These are phyloP conservation scores for Solanum clarkiae DNA, from an alignment of 257 asterid genomes.

Conservation along the genomic window DNA sequence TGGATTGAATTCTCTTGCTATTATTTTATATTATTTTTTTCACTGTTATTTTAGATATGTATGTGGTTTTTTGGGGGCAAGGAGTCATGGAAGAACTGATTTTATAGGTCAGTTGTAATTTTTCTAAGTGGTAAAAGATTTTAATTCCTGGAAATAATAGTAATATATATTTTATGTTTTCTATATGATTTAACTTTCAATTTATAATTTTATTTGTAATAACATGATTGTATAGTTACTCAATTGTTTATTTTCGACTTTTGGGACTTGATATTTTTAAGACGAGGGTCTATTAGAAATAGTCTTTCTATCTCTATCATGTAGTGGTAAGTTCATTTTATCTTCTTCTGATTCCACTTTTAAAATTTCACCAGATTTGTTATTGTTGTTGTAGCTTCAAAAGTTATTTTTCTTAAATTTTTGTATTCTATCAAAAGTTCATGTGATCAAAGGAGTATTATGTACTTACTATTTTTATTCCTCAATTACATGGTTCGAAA, in stretches of 20 bases:
- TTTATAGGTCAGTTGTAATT: too few species aligned
- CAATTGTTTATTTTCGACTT: not conserved
- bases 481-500: not conserved
- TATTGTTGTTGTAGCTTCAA: not conserved
- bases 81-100: not conserved
- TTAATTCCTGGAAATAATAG: not conserved
- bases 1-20: slow-evolving; percentile 3
- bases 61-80: not conserved
- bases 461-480: not conserved
- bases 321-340: too few species aligned
- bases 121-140: too few species aligned
- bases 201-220: not conserved
- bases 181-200: not conserved
- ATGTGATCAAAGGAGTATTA: not conserved
- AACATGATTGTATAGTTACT: not conserved
- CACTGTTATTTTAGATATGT: not conserved
- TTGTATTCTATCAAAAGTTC: not conserved
- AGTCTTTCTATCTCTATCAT: too few species aligned
- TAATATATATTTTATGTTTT: not conserved
- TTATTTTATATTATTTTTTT: not conserved
- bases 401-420: not conserved
- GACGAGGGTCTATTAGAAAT: too few species aligned
- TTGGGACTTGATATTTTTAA: not conserved
- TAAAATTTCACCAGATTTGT: too few species aligned
- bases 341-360: too few species aligned